Evolutionary conservation across 2,329 filamentous ascomycete genomes (phyloP).

Genomic region (Diaporthe humulicola): DNA sequence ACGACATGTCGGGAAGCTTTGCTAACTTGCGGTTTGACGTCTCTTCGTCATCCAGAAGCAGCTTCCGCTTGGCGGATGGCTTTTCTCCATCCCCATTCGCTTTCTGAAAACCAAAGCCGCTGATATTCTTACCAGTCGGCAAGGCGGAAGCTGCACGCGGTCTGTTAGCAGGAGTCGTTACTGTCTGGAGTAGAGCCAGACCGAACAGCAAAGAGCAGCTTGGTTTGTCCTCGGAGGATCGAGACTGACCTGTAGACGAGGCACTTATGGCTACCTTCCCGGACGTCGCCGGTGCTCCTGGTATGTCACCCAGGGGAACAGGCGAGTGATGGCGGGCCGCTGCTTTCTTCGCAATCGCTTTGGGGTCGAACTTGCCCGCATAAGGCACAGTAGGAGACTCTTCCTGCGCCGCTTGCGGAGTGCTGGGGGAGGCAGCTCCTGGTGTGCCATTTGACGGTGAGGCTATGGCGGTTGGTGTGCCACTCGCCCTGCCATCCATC

Average conservation of each 20-base stretch:
- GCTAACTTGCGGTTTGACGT: constrained; percentile 88
- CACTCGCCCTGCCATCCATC: constrained; percentile 78
- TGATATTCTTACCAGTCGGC: constrained; percentile 75
- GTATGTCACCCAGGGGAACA: constrained; percentile 64
- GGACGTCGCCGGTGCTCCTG: constrained; percentile 50
- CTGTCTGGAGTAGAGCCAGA: background rate
- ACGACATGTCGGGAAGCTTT: constrained; percentile 84
- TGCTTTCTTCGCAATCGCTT: constrained; percentile 86
- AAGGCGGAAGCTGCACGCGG: constrained; percentile 62
- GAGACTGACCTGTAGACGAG: constrained; percentile 42
- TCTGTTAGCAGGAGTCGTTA: background rate
- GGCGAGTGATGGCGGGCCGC: constrained; percentile 70
- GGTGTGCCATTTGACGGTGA: constrained; percentile 63
- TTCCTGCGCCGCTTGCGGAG: constrained; percentile 62
- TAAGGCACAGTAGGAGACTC: constrained; percentile 71
- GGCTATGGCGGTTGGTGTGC: constrained; percentile 47
- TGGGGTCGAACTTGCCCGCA: constrained; percentile 87
- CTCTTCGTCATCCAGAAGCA: constrained; percentile 91
- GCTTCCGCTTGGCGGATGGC: constrained; percentile 76
- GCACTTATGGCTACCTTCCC: constrained; percentile 42
- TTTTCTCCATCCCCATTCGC: constrained; percentile 75
- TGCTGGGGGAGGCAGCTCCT: constrained; percentile 59
- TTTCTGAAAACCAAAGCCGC: constrained; percentile 87
- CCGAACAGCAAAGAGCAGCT: background rate
- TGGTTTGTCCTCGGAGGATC: too few relatives aligned